Percentiles rank a stretch among this genome's conserved stretches.
These are phyloP conservation scores for Coffea canephora DNA, from an alignment of 257 asterid genomes.

Conservation along the genomic window DNA sequence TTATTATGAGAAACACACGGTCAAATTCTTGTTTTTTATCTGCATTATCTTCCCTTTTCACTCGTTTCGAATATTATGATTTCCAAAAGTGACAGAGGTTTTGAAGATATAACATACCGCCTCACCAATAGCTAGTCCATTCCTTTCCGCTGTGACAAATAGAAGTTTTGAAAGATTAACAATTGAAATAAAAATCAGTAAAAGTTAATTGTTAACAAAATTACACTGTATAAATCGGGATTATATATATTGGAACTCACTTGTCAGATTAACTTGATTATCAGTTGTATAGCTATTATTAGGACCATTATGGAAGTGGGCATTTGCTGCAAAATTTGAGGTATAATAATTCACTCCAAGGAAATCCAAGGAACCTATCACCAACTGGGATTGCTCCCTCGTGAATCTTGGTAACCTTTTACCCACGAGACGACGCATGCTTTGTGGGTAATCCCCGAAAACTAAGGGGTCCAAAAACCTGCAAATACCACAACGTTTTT, in stretches of 20 bases:
- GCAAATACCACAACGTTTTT: neutral
- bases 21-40: neutral
- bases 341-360: slow-evolving; percentile 24
- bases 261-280: slow-evolving; percentile 12
- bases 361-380: slow-evolving; percentile 20
- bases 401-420: slow-evolving; percentile 22
- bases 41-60: neutral
- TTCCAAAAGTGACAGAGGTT: neutral
- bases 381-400: slow-evolving; percentile 2
- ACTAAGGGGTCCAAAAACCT: slow-evolving; percentile 22
- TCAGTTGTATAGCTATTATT: slow-evolving; percentile 8
- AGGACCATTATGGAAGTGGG: neutral
- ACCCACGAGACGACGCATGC: slow-evolving; percentile 14
- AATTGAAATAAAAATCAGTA: no score
- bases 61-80: no score
- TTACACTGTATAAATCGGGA: no score
- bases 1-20: neutral
- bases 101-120: neutral
- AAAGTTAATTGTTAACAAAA: no score
- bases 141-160: neutral
- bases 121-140: neutral
- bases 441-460: slow-evolving; percentile 20
- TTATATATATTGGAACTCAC: slow-evolving; percentile 3
- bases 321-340: slow-evolving; percentile 14
- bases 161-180: neutral